Base-by-base conservation (phyloP, 345 rosid species). In the Eucalyptus dawsonii region DNA sequence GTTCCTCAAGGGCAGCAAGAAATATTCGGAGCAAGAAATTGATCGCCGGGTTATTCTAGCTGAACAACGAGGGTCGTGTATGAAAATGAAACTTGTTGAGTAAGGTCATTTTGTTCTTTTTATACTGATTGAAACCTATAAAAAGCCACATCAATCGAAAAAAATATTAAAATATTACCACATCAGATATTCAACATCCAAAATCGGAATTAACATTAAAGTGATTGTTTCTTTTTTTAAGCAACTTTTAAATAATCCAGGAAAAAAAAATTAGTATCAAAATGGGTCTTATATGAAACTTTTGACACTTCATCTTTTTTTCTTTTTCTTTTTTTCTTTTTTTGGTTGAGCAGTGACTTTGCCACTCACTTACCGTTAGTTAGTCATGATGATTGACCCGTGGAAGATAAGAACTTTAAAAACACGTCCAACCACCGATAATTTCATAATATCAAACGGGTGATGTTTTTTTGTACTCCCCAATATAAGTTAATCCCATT, bases 61-160 rank as follows among this genome's bases (percentile, higher is more conserved):
- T 54, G 27, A 56, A 54, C 60, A 21, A 21, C 60, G 11, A 9
- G 60, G 60, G 60, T 21, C 12, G 11, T 56, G 60, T 4, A 56
- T 21, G 60, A 2, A 56, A 22, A 56, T 22, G 60, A 56, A 22
- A 9, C 27, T 56, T 56, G 60, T 56, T 22, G 27, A 56, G 60
- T 22, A 3, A 56, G 27, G 6, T 22, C 27, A 56, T 56, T 56
- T 56, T 56, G 60, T 27, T 56, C 60, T 56, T 56, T 56, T 22
- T 56, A 56, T 51, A 51, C 0, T 51, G 9, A 51, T 51, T 51
- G 9, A 51, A 51, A 51, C 22, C 56, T 54, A 24, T 22, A 56
- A 22, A 0, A 22, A 0, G 27, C 60, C 27, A 56, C 60, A 0
- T 56, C 0, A 56, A 1, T 56, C 12, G 1, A 56, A 56, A 56